Base-by-base conservation (phyloP, 805 yeast species). In the Danielia reshetovae region DNA sequence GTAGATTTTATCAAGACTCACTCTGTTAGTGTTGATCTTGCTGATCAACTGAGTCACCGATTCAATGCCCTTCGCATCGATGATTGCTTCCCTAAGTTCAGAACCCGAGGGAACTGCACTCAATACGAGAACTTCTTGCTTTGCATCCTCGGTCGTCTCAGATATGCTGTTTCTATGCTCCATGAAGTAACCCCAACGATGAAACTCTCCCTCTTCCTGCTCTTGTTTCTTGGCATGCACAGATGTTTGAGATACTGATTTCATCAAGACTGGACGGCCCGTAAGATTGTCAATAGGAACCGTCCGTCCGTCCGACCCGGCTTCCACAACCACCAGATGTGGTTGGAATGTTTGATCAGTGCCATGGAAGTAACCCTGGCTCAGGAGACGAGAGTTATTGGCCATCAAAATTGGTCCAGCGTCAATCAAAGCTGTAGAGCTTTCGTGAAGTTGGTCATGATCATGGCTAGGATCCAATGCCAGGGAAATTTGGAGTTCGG, bases 131-230 rank as follows among this genome's bases (percentile, higher is more conserved):
- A 55, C 36, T 10, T 39, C 42, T 6, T 29, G 29, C 25, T 35
- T 42, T 9, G 24, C 23, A 8, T 30, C 46, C 12, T 35, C 45
- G n/a, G 18, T 27, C 16, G 29, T 31, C 6, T 36, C 40, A 4
- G 34, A 14, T 7, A 26, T n/a, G 19, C 55, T 56, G 33, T 43
- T 64, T 40, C 81, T 76, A 51, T 78, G 85, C 53, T 80, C 84
- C 45, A 86, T 79, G 49, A 77, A 85, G 51, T 79, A 77, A 13
- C 95, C 95, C 79, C 87, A 79, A 60, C 83, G 79, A 57, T 85
- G 96, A 44, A 87, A 72, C 52, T 85, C 95, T 49, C 96, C 97
- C 65, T 88, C 97, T 55, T 88, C 97, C 41, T 79, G 80, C 54
- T 87, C 96, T 57, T 84, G 86, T 43, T 74, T 75, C 55, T 77